These are phyloP conservation scores for Eucalyptus viminalis DNA, from an alignment of 345 rosid genomes.

Conservation along the genomic window DNA sequence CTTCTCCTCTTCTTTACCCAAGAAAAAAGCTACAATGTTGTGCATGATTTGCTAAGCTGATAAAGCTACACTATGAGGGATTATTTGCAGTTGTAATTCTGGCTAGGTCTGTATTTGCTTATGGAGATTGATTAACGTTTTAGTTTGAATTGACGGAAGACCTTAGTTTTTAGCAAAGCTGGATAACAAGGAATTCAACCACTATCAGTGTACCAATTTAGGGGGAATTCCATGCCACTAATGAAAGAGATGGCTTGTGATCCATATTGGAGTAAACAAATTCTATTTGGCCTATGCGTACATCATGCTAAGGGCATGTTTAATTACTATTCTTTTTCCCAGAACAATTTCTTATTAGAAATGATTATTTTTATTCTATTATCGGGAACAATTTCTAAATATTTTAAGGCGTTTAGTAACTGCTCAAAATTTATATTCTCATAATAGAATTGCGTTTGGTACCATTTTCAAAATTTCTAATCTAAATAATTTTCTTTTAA, in stretches of 20 bases:
- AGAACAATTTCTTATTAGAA: too few species aligned
- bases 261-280: background rate
- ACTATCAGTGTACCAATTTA: background rate
- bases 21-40: background rate
- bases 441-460: too few species aligned
- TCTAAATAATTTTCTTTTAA: too few species aligned
- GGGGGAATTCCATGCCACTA: background rate
- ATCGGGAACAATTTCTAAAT: rapidly evolving
- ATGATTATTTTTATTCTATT: too few species aligned
- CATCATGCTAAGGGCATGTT: background rate
- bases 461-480: too few species aligned
- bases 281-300: background rate
- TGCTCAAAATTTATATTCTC: too few species aligned
- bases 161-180: background rate
- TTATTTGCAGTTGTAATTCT: background rate
- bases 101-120: background rate
- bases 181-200: background rate
- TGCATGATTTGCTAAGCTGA: background rate
- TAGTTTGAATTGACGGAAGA: background rate
- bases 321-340: too few species aligned
- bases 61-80: background rate
- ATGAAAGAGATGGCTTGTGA: background rate
- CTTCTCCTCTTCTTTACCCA: background rate
- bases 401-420: too few species aligned
- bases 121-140: background rate